These are phyloP conservation scores for Vachellia collinsii DNA, from an alignment of 306 rosid genomes.

Conservation along the genomic window DNA sequence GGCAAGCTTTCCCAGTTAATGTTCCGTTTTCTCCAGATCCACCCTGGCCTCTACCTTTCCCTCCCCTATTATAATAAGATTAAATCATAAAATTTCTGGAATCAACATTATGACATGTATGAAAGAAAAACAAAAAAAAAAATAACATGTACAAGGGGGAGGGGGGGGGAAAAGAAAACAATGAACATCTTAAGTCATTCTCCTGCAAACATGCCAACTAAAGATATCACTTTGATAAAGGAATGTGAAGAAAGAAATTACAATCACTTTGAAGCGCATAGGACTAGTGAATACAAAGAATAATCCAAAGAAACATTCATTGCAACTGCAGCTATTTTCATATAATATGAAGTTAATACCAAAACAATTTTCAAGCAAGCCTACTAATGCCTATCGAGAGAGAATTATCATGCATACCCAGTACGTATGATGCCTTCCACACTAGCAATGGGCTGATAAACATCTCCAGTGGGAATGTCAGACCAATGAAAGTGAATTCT, in stretches of 20 bases:
- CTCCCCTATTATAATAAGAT: slow-evolving; percentile 70
- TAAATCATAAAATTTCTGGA: slow-evolving; percentile 8
- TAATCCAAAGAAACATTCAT: slow-evolving; percentile 13
- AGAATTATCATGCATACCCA: slow-evolving; percentile 51
- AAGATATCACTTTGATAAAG: neutral
- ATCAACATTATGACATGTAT: slow-evolving; percentile 11
- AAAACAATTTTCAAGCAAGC: neutral
- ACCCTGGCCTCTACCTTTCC: slow-evolving; percentile 65
- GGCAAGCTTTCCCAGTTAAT: slow-evolving; percentile 81
- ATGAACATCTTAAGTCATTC: neutral
- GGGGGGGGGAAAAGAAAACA: neutral
- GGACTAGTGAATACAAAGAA: neutral
- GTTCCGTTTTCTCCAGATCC: slow-evolving; percentile 83
- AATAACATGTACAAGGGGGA: neutral
- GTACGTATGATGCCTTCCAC: slow-evolving; percentile 72
- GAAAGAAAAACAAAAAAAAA: slow-evolving; percentile 1
- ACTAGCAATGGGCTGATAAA: slow-evolving; percentile 89
- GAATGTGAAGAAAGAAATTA: slow-evolving; percentile 15
- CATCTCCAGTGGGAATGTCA: slow-evolving; percentile 92
- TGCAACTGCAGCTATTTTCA: neutral
- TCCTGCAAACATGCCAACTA: slow-evolving; percentile 18
- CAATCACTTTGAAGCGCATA: slow-evolving; percentile 14
- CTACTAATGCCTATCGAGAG: neutral
- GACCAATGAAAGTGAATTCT: slow-evolving; percentile 98
- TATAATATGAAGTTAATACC: slow-evolving; percentile 5